A percentile compares a stretch with the other conserved stretches of the same genome.
These are phyloP conservation scores for Hypoxylon crocopeplum DNA, from an alignment of 495 filamentous ascomycete species.

Conservation along the genomic window DNA sequence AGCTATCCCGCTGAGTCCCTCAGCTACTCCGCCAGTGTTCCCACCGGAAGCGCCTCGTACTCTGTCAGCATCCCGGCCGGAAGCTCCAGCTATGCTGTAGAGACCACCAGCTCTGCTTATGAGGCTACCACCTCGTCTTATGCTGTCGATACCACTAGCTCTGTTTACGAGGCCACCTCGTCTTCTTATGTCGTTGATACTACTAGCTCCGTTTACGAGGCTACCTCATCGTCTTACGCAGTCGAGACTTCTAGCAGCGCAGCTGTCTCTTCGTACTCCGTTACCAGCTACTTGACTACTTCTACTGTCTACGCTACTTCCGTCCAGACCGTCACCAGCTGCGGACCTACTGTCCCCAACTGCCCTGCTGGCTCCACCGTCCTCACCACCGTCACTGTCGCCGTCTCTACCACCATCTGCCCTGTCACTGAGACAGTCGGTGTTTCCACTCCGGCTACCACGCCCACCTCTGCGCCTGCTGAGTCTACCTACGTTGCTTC, in stretches of 20 bases:
- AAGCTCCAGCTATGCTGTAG: conserved; percentile 27
- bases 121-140: conserved; percentile 38
- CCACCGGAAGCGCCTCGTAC: conserved; percentile 12
- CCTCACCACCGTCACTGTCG: conserved; percentile 63
- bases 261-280: conserved; percentile 37
- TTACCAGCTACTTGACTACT: conserved; percentile 54
- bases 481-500: conserved; percentile 9
- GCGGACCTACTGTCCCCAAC: conserved; percentile 60
- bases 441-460: conserved; percentile 25
- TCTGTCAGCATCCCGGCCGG: background rate
- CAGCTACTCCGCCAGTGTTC: conserved; percentile 21
- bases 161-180: no score
- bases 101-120: conserved; percentile 11
- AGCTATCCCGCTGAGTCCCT: conserved; percentile 15
- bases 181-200: no score
- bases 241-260: conserved; percentile 32
- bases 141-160: conserved; percentile 30
- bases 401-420: conserved; percentile 69
- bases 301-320: conserved; percentile 69
- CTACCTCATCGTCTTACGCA: no score
- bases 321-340: conserved; percentile 65
- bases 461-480: conserved; percentile 32
- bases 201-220: no score
- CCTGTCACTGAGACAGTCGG: conserved; percentile 52
- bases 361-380: conserved; percentile 62